phyloP scores from a whole-genome alignment of 768 basidiomycete species.

The Plicaturopsis crispa region DNA sequence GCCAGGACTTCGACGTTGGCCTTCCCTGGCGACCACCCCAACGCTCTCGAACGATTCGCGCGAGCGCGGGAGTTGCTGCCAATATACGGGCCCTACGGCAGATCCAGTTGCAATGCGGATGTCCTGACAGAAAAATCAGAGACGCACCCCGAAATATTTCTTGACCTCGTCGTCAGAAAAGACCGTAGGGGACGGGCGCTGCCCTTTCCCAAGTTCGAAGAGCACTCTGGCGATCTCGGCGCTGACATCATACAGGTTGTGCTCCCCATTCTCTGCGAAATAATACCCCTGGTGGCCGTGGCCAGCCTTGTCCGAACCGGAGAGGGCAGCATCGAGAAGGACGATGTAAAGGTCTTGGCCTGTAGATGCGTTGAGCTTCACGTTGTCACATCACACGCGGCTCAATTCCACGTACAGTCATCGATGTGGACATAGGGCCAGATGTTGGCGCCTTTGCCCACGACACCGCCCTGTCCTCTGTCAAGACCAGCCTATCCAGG shows the following conservation, averaged over 20 bases:
- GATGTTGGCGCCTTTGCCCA: constrained; percentile 50
- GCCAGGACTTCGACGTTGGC: constrained; percentile 32
- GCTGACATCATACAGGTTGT: constrained; percentile 33
- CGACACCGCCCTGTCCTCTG: constrained; percentile 43
- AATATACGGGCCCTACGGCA: no score
- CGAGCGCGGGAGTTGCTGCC: constrained; percentile 33
- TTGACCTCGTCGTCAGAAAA: constrained; percentile 40
- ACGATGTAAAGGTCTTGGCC: constrained; percentile 37
- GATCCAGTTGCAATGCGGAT: no score
- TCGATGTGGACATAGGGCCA: constrained; percentile 53
- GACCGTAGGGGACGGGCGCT: constrained; percentile 31
- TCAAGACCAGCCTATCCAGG: constrained; percentile 33
- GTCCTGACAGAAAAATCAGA: constrained; percentile 5
- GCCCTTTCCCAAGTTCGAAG: constrained; percentile 27
- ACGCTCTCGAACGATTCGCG: constrained; percentile 23
- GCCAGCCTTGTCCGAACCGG: constrained; percentile 13
- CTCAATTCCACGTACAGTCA: constrained; percentile 29
- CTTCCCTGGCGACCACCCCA: constrained; percentile 40
- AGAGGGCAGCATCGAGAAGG: constrained; percentile 31
- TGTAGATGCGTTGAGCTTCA: constrained; percentile 8
- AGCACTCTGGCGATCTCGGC: constrained; percentile 31
- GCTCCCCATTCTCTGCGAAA: constrained; percentile 45
- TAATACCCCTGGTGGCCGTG: constrained; percentile 48
- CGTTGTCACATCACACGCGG: neutral
- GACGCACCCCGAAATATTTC: constrained; percentile 28